Evolutionary conservation across 2,329 filamentous ascomycete species (phyloP).

Genomic region (Verticillium longisporum): DNA sequence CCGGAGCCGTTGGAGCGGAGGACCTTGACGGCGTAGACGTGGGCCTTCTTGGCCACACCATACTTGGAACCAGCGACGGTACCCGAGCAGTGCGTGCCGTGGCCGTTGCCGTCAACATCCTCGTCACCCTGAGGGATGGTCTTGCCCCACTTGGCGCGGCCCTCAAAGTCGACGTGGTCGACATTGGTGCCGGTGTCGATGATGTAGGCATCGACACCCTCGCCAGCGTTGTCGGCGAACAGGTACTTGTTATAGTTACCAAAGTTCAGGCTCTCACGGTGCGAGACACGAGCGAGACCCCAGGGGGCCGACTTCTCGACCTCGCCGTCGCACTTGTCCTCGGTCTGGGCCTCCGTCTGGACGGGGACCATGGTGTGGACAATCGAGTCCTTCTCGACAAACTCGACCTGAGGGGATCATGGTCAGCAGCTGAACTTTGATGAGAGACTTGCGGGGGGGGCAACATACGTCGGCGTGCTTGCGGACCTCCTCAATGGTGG

Average conservation of each 20-base stretch:
- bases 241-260: constrained; percentile 98
- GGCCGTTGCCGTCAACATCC: constrained; percentile 92
- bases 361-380: constrained; percentile 69
- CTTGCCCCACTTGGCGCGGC: constrained; percentile 92
- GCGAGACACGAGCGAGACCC: constrained; percentile 96
- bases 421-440: constrained; percentile 7
- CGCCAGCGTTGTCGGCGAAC: constrained; percentile 80
- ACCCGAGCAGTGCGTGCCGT: constrained; percentile 92
- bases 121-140: constrained; percentile 81
- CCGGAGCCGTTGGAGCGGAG: constrained; percentile 95
- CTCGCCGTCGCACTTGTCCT: constrained; percentile 44
- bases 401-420: constrained; percentile 65
- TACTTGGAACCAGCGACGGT: constrained; percentile 98
- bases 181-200: constrained; percentile 96
- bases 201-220: constrained; percentile 97
- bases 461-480: constrained; percentile 91
- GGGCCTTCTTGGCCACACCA: constrained; percentile 98
- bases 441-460: background rate
- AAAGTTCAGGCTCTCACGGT: constrained; percentile 81
- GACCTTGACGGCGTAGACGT: constrained; percentile 96
- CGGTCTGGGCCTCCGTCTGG: constrained; percentile 26
- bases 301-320: constrained; percentile 93
- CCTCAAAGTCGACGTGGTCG: constrained; percentile 95
- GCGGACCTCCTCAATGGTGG: constrained; percentile 87
- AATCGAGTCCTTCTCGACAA: constrained; percentile 89